Conservation (phyloP, 192 early-diverging fungal genomes). For the Mortierella alpina region DNA sequence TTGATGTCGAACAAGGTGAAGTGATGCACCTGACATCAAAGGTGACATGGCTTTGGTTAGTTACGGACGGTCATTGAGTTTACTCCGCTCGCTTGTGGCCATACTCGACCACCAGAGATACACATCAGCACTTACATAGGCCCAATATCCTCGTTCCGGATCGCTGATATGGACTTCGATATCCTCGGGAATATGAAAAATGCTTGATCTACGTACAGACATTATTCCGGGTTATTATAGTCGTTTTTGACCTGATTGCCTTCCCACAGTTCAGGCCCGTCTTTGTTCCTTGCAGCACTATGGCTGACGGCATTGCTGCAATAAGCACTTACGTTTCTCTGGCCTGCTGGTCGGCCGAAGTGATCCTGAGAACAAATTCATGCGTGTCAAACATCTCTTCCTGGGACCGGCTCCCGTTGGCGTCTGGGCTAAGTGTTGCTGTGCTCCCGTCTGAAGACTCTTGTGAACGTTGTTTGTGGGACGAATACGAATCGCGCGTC, state of each 20-base stretch:
- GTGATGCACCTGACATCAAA: slow-evolving; percentile 57
- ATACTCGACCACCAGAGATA: neutral
- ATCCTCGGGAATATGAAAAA: slow-evolving; percentile 63
- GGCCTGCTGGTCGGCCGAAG: slow-evolving; percentile 56
- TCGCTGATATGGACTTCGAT: slow-evolving; percentile 64
- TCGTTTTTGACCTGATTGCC: too few species aligned
- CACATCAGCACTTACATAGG: slow-evolving; percentile 55
- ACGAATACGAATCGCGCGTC: slow-evolving; percentile 47
- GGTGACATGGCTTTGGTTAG: neutral
- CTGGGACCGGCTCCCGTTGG: slow-evolving; percentile 1
- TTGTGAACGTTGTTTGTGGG: slow-evolving; percentile 27
- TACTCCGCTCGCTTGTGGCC: neutral
- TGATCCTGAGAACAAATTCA: slow-evolving; percentile 62
- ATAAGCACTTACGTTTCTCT: slow-evolving; percentile 35
- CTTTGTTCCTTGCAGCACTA: neutral
- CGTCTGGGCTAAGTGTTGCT: slow-evolving; percentile 18
- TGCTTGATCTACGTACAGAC: slow-evolving; percentile 23
- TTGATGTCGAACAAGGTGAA: slow-evolving; percentile 66
- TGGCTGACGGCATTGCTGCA: neutral
- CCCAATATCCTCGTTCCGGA: slow-evolving; percentile 59
- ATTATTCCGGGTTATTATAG: too few species aligned
- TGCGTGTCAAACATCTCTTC: slow-evolving; percentile 58
- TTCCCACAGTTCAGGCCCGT: neutral
- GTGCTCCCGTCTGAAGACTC: slow-evolving; percentile 26
- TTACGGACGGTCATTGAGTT: neutral